phyloP scores from a whole-genome alignment of 805 yeast genomes.

The Sporopachydermia lactativora region DNA sequence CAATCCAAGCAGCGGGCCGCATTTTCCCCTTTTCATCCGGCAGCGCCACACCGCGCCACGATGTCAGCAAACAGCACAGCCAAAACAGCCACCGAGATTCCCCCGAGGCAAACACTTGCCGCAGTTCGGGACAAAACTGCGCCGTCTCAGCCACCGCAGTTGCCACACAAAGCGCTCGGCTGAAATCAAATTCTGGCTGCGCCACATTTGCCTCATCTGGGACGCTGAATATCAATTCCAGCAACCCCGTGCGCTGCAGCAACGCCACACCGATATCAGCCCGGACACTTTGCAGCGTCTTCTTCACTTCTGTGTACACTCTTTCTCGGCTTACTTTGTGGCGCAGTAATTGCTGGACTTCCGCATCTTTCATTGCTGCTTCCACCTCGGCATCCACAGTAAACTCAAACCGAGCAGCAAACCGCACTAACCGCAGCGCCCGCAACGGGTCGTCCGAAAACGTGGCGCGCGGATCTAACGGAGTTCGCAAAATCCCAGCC shows the following conservation, averaged over 20 bases:
- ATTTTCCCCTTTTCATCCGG: conserved; percentile 24
- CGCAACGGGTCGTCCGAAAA: conserved; percentile 91
- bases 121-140: conserved; percentile 4
- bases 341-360: conserved; percentile 42
- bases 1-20: conserved; percentile 29
- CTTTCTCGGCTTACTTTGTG: conserved; percentile 82
- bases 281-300: conserved; percentile 51
- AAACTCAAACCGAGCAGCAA: conserved; percentile 70
- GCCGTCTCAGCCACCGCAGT: conserved; percentile 5
- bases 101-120: background rate
- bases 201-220: conserved; percentile 13
- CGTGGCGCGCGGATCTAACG: conserved; percentile 72
- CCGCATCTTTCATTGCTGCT: conserved; percentile 46
- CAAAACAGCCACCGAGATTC: conserved; percentile 24
- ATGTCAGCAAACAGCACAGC: conserved; percentile 34
- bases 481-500: conserved; percentile 69
- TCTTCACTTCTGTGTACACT: conserved; percentile 73
- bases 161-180: conserved; percentile 10
- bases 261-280: conserved; percentile 51
- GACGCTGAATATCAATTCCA: conserved; percentile 41
- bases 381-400: conserved; percentile 40
- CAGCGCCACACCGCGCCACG: conserved; percentile 29
- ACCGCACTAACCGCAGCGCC: conserved; percentile 71
- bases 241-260: conserved; percentile 40
- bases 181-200: conserved; percentile 11